phyloP scores from a whole-genome alignment of 2,329 filamentous ascomycete genomes.

The Calonectria leucothoes region DNA sequence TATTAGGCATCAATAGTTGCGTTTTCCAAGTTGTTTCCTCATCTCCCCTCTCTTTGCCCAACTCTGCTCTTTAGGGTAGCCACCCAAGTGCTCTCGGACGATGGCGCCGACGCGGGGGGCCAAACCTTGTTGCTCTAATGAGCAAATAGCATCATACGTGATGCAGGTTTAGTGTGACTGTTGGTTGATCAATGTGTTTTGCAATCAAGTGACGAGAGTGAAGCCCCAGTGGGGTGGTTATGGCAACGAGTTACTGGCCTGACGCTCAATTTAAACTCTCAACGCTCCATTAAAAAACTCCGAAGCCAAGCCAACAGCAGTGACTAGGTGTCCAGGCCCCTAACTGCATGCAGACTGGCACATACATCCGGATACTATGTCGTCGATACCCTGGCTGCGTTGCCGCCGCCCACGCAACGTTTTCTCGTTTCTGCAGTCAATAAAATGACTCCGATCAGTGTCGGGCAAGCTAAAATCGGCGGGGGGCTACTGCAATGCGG shows the following conservation, averaged over 20 bases:
- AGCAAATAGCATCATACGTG: not conserved
- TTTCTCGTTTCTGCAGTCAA: not conserved
- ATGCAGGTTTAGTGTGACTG: not conserved
- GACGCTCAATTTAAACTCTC: not conserved
- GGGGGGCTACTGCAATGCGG: not conserved
- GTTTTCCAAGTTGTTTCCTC: not conserved
- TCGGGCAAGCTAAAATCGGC: not conserved
- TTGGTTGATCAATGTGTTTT: not conserved
- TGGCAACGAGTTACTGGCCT: not conserved
- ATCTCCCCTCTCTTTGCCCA: not conserved
- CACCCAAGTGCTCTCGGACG: not conserved
- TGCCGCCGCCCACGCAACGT: not conserved
- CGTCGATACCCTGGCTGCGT: not conserved
- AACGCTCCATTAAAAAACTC: not conserved
- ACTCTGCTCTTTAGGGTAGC: not conserved
- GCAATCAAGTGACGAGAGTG: not conserved
- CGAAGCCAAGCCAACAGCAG: not conserved
- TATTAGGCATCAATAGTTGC: not conserved
- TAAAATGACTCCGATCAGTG: not conserved
- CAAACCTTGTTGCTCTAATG: not conserved
- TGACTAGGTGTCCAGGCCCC: not conserved
- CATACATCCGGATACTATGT: not conserved
- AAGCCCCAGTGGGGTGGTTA: not conserved
- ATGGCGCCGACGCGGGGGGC: not conserved
- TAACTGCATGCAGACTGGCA: not conserved